These are phyloP conservation scores for Entomortierella beljakovae DNA, from an alignment of 192 early-diverging fungal genomes.

Conservation along the genomic window DNA sequence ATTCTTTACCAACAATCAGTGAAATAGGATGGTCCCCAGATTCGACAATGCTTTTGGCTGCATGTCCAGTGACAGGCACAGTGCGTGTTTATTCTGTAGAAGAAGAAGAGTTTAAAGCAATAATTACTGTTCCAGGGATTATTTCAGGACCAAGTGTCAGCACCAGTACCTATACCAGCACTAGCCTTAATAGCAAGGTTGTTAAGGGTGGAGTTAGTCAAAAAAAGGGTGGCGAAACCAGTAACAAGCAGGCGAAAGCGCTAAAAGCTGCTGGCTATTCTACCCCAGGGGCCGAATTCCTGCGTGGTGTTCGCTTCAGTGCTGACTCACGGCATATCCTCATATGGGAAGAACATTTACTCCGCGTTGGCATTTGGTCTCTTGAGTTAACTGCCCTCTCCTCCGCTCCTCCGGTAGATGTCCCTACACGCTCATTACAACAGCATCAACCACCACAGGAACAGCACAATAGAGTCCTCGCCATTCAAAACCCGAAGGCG, in stretches of 20 bases:
- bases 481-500: constrained; percentile 34
- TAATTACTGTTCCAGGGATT: constrained; percentile 39
- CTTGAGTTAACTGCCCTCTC: constrained; percentile 17
- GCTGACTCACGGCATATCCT: constrained; percentile 52
- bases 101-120: constrained; percentile 56
- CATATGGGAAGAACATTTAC: constrained; percentile 43
- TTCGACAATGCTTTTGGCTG: constrained; percentile 68
- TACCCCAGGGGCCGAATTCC: constrained; percentile 28
- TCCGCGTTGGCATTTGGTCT: constrained; percentile 43
- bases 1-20: constrained; percentile 34
- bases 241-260: constrained; percentile 52
- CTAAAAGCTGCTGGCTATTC: constrained; percentile 29
- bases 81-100: constrained; percentile 69
- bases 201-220: background rate
- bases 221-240: constrained; percentile 42
- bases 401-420: background rate
- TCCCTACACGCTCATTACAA: background rate
- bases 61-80: constrained; percentile 56
- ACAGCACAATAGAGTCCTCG: constrained; percentile 8
- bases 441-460: constrained; percentile 12
- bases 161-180: constrained; percentile 8
- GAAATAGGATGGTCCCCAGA: constrained; percentile 75
- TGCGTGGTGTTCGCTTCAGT: constrained; percentile 38
- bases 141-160: background rate
- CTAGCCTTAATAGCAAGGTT: constrained; percentile 61